Base-by-base conservation (phyloP, 148 eudicot species). In the Simmondsia chinensis region DNA sequence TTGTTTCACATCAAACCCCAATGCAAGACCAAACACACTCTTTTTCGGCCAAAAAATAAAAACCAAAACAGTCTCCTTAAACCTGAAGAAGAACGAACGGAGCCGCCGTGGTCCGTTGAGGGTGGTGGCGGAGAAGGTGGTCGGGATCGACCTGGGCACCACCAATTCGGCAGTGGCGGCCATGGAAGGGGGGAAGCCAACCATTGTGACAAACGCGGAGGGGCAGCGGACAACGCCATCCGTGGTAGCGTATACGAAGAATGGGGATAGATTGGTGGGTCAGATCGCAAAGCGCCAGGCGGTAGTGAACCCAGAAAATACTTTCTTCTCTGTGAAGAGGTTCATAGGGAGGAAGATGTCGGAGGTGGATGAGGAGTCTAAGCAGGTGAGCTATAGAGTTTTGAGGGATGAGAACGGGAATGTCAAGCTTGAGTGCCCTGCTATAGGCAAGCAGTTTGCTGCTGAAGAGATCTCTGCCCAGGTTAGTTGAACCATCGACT, bases 201-300 rank as follows among this genome's bases (percentile, higher is more conserved):
- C 87, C 0, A 89, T 89, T 7, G 93, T 89, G 1, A 81, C 97
- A 0, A 89, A 85, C 50, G 83, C 82, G 0, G 95, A 89, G 48
- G 97, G 97, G 6, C 97, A 89, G 70, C 38, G 97, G 31, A 89
- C 97, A 27, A 89, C 97, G 17, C 95, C 97, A 9, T 89, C 97
- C 0, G 97, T 89, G 5, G 97, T 89, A 41, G 97, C 97, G 15
- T 89, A 85, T 26, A 84, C 97, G 1, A 89, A 85, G 54, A 74
- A 20, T 24, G 97, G 97, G 4, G 95, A 85, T 39, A 35, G 94
- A 16, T 37, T 89, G 26, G 97, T 89, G 0, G 97, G 97, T 0
- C 97, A 89, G 59, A 84, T 89, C 57, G 97, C 97, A 0, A 89
- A 89, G 64, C 39, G 97, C 9, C 97, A 89, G 61, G 95, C 97